Evolutionary conservation across 208 protist species (phyloP), one percentile per base, ranked within the genome.

Genomic region (Leishmania martiniquensis): DNA sequence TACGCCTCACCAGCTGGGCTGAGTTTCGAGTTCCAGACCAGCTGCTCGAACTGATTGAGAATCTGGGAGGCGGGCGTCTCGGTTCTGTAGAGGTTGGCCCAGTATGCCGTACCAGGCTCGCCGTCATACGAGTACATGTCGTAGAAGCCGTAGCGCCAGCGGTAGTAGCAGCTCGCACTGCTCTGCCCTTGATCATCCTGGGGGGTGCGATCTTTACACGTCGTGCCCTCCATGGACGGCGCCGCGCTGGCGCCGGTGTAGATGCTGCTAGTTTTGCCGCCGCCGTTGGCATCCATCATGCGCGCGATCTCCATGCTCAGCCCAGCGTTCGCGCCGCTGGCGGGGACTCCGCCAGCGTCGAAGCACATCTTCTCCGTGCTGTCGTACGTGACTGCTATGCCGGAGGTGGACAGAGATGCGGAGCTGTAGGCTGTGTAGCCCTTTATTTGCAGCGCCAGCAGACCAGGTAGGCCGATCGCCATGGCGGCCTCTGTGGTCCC

Each of bases 141-240:
- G 78, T 86, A 88, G 76, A 79, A 88, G 37, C 88, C 88, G 60
- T 85, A 85, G 45, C 72, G 67, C 78, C 76, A 92, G 77, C 88
- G 88, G 85, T 90, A 92, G 45, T 57, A 68, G 52, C 88, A 92
- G 63, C 76, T 80, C 13, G 34, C 75, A 55, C 85, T 85, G 77
- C 69, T 88, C 60, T 10, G 37, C 34, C 37, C 60, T 55, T 1
- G 44, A 45, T 9, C 44, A 59, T 5, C n/a, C n/a, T n/a, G n/a
- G n/a, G 59, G 45, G 22, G 59, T 22, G 4, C 5, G 66, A 7
- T 78, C 55, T 3, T 20, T 42, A 75, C 86, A 89, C 2, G 3
- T 20, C 77, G 75, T 85, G 25, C 34, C 25, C 44, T 66, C 55
- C 5, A 32, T 12, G 1, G 66, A 60, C 4, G 86, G 85, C 67